Evolutionary conservation across 2,329 filamentous ascomycete species (phyloP).

Genomic region (Epichloe bromicola): DNA sequence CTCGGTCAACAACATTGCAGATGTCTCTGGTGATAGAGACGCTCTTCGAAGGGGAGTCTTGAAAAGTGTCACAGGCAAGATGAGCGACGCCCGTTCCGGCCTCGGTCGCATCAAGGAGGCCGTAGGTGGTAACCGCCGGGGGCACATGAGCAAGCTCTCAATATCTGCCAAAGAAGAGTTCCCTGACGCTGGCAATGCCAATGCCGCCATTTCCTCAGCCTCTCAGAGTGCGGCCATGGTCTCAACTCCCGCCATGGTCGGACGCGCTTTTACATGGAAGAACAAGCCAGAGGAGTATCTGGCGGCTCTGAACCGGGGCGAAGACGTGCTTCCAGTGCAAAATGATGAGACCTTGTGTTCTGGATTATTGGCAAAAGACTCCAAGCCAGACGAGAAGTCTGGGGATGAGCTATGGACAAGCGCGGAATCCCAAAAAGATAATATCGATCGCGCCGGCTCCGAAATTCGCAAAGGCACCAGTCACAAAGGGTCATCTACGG

Average conservation of each 20-base stretch:
- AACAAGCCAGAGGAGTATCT: conserved; percentile 49
- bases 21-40: conserved; percentile 40
- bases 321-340: conserved; percentile 16
- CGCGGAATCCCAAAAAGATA: conserved; percentile 13
- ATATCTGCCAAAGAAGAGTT: conserved; percentile 36
- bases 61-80: conserved; percentile 66
- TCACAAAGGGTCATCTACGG: conserved; percentile 37
- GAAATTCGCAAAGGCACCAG: conserved; percentile 31
- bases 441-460: conserved; percentile 20
- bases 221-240: conserved; percentile 13
- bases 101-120: conserved; percentile 78
- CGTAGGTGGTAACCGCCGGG: conserved; percentile 49
- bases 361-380: conserved; percentile 15
- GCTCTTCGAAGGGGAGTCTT: conserved; percentile 54
- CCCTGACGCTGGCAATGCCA: conserved; percentile 18
- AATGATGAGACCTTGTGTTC: conserved; percentile 14
- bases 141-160: conserved; percentile 41
- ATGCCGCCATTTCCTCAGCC: conserved; percentile 5
- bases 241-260: conserved; percentile 28
- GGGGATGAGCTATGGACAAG: conserved; percentile 12
- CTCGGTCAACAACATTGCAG: conserved; percentile 32
- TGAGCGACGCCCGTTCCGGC: conserved; percentile 69
- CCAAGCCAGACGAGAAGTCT: conserved; percentile 10
- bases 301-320: conserved; percentile 25
- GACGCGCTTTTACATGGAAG: conserved; percentile 49